Evolutionary conservation across 345 rosid genomes (phyloP), one percentile per base, ranked within the genome.

Genomic region (Nephelium lappaceum): DNA sequence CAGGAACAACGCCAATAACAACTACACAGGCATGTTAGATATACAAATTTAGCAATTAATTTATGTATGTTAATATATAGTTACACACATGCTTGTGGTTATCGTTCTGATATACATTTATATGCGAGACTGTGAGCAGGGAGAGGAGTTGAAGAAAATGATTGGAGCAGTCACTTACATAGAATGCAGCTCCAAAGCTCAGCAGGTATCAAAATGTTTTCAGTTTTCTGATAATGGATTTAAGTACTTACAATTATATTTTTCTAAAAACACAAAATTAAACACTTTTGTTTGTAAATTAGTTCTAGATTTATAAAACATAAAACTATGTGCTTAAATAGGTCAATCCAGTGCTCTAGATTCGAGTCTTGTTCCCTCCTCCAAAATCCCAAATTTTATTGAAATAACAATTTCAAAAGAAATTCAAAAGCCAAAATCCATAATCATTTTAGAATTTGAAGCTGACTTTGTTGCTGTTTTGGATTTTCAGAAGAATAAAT

Each of bases 101-200:
- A 49, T 15, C 1, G 4, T 67, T 18, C 62, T 39, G 25, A 38
- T 72, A 14, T 43, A 31, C 67, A 21, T 63, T 81, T 66, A 41
- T 65, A n/a, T 21, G n/a, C 3, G 24, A 43, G 25, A 45, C 11
- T 75, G 51, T 31, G 45, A 23, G 39, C 85, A 91, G 93, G 97
- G 97, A 58, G 93, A 93, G 79, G 95, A 93, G 65, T 67, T 93
- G 80, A 88, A 81, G 89, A 93, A 89, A 75, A 78, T 88, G 91
- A 87, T 91, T 57, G 93, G 93, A 42, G 97, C 93, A 0, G 86
- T 85, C n/a, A 82, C 83, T n/a, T 93, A 93, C 81, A 72, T 89
- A 5, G 97, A 93, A 55, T 93, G 97, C 85, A 91, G 97, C 74
- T 88, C 97, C 80, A 93, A 91, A 86, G 91, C 97, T 77, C 97